phyloP scores from a whole-genome alignment of 495 filamentous ascomycete genomes.

The Ramalina intermedia region DNA sequence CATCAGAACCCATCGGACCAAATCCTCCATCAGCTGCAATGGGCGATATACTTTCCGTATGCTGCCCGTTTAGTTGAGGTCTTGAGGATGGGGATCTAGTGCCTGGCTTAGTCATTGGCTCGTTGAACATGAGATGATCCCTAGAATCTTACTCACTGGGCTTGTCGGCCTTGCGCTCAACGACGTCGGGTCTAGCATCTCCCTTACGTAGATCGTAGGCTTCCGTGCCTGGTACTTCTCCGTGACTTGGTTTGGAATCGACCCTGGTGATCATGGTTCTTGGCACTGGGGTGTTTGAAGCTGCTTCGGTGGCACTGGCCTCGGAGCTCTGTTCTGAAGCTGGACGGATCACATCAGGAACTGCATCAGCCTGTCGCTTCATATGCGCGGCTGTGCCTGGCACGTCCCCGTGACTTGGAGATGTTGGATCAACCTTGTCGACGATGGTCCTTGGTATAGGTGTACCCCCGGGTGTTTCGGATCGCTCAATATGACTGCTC shows the following conservation, averaged over 20 bases:
- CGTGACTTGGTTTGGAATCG: conserved; percentile 26
- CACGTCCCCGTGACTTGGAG: conserved; percentile 68
- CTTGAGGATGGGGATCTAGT: conserved; percentile 23
- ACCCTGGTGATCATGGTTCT: conserved; percentile 32
- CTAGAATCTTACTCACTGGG: conserved; percentile 32
- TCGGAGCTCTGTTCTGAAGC: conserved; percentile 19
- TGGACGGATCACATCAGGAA: conserved; percentile 52
- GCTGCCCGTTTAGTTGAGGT: conserved; percentile 13
- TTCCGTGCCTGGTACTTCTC: conserved; percentile 20
- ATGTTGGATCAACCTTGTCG: conserved; percentile 55
- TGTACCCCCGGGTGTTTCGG: conserved; percentile 34
- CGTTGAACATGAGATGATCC: conserved; percentile 24
- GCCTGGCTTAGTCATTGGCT: conserved; percentile 45
- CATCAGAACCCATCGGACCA: conserved; percentile 22
- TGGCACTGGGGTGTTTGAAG: conserved; percentile 22
- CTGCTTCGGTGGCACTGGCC: conserved; percentile 8
- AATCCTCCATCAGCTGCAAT: conserved; percentile 25
- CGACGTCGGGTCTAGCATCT: conserved; percentile 34
- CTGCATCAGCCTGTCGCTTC: conserved; percentile 64
- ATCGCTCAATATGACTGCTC: conserved; percentile 32
- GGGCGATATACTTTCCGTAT: conserved; percentile 10
- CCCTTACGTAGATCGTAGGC: conserved; percentile 30
- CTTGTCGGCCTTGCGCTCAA: conserved; percentile 29
- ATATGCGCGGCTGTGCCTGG: conserved; percentile 71
- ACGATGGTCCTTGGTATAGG: conserved; percentile 73